A percentile compares a stretch with the other conserved stretches of the same genome.
Conservation (phyloP, 2,329 filamentous ascomycete species). For the Claviceps lovelessii region DNA sequence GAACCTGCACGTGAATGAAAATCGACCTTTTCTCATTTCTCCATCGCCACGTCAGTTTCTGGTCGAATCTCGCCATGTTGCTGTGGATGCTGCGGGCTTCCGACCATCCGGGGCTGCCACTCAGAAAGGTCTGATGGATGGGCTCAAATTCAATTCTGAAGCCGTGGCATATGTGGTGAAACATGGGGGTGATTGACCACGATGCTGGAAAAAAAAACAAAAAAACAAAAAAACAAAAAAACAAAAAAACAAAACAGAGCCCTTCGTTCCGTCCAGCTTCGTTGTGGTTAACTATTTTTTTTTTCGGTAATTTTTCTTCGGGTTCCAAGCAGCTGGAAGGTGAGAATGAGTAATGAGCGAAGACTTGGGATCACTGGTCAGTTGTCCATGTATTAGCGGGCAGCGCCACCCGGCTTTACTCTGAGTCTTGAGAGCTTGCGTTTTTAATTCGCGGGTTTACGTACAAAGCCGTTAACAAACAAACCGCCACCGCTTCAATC, state of each 20-base stretch:
- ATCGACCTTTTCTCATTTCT: not conserved
- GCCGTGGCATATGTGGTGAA: not conserved
- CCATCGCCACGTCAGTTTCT: not conserved
- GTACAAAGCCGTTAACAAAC: not conserved
- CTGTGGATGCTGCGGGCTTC: conserved; percentile 16
- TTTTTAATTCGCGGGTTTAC: not conserved
- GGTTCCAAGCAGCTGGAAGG: not conserved
- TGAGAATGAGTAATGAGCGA: not conserved
- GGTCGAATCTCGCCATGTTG: not conserved
- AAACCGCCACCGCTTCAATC: not conserved
- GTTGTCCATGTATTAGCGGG: not conserved
- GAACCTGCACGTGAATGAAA: no score
- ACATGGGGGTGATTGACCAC: not conserved
- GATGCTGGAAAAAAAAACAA: not conserved
- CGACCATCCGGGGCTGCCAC: conserved; percentile 16
- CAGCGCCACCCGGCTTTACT: not conserved
- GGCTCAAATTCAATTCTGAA: no score
- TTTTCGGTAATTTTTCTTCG: no score
- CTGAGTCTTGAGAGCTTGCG: not conserved
- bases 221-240: no score
- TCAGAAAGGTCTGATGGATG: conserved; percentile 10
- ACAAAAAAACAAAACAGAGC: no score
- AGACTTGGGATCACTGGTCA: not conserved
- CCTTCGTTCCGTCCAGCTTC: not conserved
- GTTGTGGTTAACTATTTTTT: not conserved